Conservation (phyloP, 2,329 filamentous ascomycete genomes). For the Arthrocladium fulminans region DNA sequence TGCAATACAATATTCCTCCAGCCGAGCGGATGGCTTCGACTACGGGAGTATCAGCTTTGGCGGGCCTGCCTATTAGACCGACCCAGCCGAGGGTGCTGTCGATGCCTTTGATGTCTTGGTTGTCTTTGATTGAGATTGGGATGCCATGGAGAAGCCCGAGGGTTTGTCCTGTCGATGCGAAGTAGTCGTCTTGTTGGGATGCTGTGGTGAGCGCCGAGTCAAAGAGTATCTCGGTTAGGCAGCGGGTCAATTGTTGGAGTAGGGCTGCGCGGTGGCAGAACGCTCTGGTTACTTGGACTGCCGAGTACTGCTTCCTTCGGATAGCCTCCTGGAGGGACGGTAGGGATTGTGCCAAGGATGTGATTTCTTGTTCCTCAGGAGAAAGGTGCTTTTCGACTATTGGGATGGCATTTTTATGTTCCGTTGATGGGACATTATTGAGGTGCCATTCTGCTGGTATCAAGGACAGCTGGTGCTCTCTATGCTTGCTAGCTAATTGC, state of each 20-base stretch:
- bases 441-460: conserved; percentile 8
- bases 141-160: conserved; percentile 55
- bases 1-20: conserved; percentile 44
- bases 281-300: conserved; percentile 41
- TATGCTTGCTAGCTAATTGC: conserved; percentile 1
- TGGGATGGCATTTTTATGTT: conserved; percentile 2
- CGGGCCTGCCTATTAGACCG: conserved; percentile 26
- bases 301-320: conserved; percentile 15
- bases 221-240: conserved; percentile 47
- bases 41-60: conserved; percentile 22
- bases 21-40: conserved; percentile 25
- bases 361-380: conserved; percentile 11
- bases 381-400: conserved; percentile 4
- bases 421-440: background rate
- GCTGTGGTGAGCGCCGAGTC: conserved; percentile 43
- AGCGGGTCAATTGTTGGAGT: conserved; percentile 37
- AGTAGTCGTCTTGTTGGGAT: conserved; percentile 39
- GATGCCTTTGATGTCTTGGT: conserved; percentile 36
- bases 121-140: conserved; percentile 46
- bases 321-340: conserved; percentile 9
- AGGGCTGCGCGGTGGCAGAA: conserved; percentile 44
- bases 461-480: conserved; percentile 2
- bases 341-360: conserved; percentile 9
- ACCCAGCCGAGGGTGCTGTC: conserved; percentile 29
- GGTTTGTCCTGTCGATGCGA: conserved; percentile 31